Conservation (phyloP, 1,139 yeast genomes). For the Protomyces arabidopsidicola region DNA sequence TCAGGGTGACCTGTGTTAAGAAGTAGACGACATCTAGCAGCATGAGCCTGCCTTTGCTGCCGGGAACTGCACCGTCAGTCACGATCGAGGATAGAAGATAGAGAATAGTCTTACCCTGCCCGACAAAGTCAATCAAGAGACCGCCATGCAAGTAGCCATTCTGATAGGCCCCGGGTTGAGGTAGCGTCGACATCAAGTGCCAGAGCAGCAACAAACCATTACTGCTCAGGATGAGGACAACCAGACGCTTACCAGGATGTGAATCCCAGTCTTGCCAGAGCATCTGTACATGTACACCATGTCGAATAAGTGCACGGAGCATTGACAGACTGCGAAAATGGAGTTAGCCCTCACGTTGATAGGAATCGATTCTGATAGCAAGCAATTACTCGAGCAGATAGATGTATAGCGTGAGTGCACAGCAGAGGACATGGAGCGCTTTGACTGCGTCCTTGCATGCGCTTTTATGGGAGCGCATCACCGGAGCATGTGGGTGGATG, state of each 20-base stretch:
- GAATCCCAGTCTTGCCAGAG: neutral
- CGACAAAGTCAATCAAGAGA: neutral
- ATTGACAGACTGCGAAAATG: neutral
- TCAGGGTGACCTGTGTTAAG: neutral
- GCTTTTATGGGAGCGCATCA: neutral
- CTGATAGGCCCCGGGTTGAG: neutral
- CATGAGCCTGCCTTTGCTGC: neutral
- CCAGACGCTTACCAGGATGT: neutral
- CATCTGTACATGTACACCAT: neutral
- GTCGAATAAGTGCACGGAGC: neutral
- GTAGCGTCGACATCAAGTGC: neutral
- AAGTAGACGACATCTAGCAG: neutral
- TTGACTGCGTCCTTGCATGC: neutral
- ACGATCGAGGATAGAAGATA: too few relatives aligned
- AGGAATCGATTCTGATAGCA: neutral
- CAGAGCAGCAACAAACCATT: neutral
- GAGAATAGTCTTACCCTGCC: neutral
- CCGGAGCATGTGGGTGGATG: neutral
- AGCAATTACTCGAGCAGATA: neutral
- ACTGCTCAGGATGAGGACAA: neutral
- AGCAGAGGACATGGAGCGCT: neutral
- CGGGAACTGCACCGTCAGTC: neutral
- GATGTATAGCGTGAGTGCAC: slow-evolving; percentile 50
- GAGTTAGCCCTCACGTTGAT: neutral
- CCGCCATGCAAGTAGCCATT: slow-evolving; percentile 3